Evolutionary conservation across 2,329 filamentous ascomycete species (phyloP).

Genomic region (Fusarium vanettenii): DNA sequence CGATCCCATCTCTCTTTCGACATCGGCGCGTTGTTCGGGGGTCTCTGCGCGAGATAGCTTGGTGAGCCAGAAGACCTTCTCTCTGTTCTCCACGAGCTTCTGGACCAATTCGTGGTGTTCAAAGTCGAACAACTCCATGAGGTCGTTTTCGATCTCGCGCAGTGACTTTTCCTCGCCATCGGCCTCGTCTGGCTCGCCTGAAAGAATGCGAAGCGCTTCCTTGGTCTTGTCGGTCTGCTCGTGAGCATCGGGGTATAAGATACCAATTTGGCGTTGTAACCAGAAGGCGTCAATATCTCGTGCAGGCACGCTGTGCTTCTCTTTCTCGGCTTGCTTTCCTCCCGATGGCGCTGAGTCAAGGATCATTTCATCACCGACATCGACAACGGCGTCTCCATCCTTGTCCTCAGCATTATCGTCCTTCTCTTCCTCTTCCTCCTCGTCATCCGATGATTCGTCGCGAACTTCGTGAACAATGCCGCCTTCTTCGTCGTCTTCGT

Average conservation of each 20-base stretch:
- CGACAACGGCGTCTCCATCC: constrained; percentile 64
- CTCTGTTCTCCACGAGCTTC: constrained; percentile 89
- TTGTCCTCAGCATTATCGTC: constrained; percentile 67
- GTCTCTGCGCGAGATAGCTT: constrained; percentile 85
- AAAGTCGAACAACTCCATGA: constrained; percentile 98
- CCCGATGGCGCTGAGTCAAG: constrained; percentile 74
- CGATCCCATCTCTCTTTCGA: constrained; percentile 92
- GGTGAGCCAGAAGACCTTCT: constrained; percentile 96
- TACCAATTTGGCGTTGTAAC: constrained; percentile 92
- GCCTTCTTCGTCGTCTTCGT: constrained; percentile 85
- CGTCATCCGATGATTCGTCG: constrained; percentile 86
- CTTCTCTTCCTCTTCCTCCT: constrained; percentile 74
- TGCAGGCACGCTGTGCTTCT: constrained; percentile 76
- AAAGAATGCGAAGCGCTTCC: constrained; percentile 84
- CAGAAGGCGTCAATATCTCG: constrained; percentile 97
- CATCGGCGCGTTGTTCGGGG: constrained; percentile 76
- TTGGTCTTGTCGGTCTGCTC: constrained; percentile 93
- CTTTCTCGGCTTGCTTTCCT: constrained; percentile 59
- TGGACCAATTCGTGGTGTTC: constrained; percentile 94
- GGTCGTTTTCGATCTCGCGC: constrained; percentile 95
- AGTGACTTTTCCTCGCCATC: constrained; percentile 86
- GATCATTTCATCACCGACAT: constrained; percentile 84
- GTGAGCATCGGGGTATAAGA: constrained; percentile 90
- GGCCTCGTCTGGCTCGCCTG: constrained; percentile 75
- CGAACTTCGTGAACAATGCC: constrained; percentile 86